phyloP scores from a whole-genome alignment of 768 basidiomycete species.

The Boletus reticulatus region DNA sequence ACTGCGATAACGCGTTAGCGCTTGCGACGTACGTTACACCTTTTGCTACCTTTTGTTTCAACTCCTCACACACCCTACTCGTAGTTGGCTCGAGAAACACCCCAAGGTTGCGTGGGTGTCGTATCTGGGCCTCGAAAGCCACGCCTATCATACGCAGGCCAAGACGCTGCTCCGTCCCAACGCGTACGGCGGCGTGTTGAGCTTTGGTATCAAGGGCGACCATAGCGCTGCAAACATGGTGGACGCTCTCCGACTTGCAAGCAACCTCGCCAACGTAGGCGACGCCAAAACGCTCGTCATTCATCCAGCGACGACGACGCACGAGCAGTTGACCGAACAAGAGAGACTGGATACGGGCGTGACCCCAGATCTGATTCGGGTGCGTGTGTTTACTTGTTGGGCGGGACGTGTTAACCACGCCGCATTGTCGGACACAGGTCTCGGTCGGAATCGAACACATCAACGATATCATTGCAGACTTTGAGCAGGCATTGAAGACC shows the following conservation, averaged over 20 bases:
- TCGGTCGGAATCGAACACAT: slow-evolving; percentile 45
- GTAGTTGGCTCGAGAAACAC: slow-evolving; percentile 57
- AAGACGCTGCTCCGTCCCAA: slow-evolving; percentile 48
- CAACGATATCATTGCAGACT: slow-evolving; percentile 48
- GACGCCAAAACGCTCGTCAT: slow-evolving; percentile 64
- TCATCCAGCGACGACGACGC: slow-evolving; percentile 58
- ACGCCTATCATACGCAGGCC: slow-evolving; percentile 60
- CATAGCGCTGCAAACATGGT: slow-evolving; percentile 56
- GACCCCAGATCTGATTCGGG: slow-evolving; percentile 55
- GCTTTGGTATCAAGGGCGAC: slow-evolving; percentile 71
- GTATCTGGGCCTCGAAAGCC: slow-evolving; percentile 66
- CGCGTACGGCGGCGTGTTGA: slow-evolving; percentile 72
- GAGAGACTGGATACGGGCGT: slow-evolving; percentile 53
- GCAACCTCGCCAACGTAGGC: slow-evolving; percentile 72
- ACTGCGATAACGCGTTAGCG: slow-evolving; percentile 53
- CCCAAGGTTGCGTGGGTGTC: slow-evolving; percentile 73
- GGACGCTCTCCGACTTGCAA: slow-evolving; percentile 68
- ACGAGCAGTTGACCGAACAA: slow-evolving; percentile 49
- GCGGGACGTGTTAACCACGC: background rate
- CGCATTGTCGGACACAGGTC: slow-evolving; percentile 25
- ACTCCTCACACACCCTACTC: background rate
- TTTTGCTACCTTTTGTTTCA: background rate
- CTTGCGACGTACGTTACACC: slow-evolving; percentile 40
- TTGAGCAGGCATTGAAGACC: slow-evolving; percentile 37
- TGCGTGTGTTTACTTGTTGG: slow-evolving; percentile 25